Evolutionary conservation across 331 rosid genomes (phyloP).

Genomic region (Prunus yedoensis): DNA sequence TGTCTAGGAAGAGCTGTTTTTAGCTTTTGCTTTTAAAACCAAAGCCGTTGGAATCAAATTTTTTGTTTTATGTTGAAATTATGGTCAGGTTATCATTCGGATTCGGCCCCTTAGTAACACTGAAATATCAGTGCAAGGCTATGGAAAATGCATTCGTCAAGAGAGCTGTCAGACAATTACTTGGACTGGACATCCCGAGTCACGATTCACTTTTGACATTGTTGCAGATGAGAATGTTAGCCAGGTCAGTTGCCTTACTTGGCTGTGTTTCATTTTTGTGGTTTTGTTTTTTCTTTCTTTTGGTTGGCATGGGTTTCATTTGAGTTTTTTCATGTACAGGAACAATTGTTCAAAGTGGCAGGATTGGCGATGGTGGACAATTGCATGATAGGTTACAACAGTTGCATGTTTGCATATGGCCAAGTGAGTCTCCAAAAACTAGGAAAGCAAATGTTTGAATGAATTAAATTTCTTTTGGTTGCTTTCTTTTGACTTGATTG

Average conservation of each 20-base stretch:
- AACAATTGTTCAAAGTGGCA: constrained; percentile 86
- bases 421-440: constrained; percentile 61
- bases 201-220: constrained; percentile 87
- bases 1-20: neutral
- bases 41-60: neutral
- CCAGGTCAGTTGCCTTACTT: constrained; percentile 54
- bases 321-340: constrained; percentile 47
- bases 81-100: constrained; percentile 82
- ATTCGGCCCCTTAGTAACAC: constrained; percentile 83
- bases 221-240: constrained; percentile 96
- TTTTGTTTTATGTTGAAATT: neutral
- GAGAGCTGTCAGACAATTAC: constrained; percentile 75
- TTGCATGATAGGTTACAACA: constrained; percentile 94
- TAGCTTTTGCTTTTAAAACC: neutral
- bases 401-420: constrained; percentile 99
- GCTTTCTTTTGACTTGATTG: neutral
- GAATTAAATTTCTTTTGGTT: neutral
- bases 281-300: neutral
- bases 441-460: neutral
- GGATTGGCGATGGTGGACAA: constrained; percentile 97
- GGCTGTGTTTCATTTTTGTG: constrained; percentile 4
- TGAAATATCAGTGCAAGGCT: constrained; percentile 87
- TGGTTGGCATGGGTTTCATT: constrained; percentile 18
- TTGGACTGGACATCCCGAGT: constrained; percentile 96
- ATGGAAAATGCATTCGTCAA: constrained; percentile 71